Conservation (phyloP, 2,329 filamentous ascomycete genomes). For the Sordariomycetes sp. region DNA sequence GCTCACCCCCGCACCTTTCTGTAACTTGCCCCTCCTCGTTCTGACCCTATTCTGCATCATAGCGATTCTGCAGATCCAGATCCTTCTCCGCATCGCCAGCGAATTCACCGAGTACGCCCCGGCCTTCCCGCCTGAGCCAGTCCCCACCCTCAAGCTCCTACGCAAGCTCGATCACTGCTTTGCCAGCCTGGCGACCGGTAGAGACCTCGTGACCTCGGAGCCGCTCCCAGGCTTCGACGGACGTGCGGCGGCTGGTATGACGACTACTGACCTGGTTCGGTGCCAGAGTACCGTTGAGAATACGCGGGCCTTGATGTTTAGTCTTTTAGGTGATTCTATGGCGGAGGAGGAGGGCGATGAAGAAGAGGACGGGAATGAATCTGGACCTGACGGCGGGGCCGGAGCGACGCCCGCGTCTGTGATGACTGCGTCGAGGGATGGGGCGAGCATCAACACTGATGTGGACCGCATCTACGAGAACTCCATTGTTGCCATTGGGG, state of each 20-base stretch:
- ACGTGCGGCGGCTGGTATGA: slow-evolving; percentile 51
- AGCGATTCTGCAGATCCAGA: slow-evolving; percentile 74
- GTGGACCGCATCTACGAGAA: slow-evolving; percentile 67
- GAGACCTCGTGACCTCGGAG: slow-evolving; percentile 52
- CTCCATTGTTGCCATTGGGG: slow-evolving; percentile 63
- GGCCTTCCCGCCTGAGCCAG: slow-evolving; percentile 49
- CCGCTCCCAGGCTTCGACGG: slow-evolving; percentile 57
- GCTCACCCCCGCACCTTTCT: not conserved
- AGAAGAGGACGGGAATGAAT: slow-evolving; percentile 15
- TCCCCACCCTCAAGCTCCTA: slow-evolving; percentile 56
- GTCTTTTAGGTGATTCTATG: slow-evolving; percentile 22
- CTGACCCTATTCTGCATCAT: not conserved
- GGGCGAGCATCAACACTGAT: slow-evolving; percentile 12
- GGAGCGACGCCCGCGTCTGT: slow-evolving; percentile 10
- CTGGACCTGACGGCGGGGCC: too few species aligned
- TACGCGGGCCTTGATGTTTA: slow-evolving; percentile 48
- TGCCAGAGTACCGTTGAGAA: slow-evolving; percentile 71
- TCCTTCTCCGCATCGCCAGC: slow-evolving; percentile 65
- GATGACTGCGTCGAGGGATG: not conserved
- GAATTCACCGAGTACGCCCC: slow-evolving; percentile 59
- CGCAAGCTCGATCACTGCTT: slow-evolving; percentile 77
- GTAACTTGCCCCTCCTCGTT: slow-evolving; percentile 8
- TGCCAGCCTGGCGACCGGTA: slow-evolving; percentile 56
- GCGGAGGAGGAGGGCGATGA: slow-evolving; percentile 26
- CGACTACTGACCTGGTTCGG: slow-evolving; percentile 72